These are phyloP conservation scores for Strobilomyces echinocephalus DNA, from an alignment of 768 basidiomycete species.

Conservation along the genomic window DNA sequence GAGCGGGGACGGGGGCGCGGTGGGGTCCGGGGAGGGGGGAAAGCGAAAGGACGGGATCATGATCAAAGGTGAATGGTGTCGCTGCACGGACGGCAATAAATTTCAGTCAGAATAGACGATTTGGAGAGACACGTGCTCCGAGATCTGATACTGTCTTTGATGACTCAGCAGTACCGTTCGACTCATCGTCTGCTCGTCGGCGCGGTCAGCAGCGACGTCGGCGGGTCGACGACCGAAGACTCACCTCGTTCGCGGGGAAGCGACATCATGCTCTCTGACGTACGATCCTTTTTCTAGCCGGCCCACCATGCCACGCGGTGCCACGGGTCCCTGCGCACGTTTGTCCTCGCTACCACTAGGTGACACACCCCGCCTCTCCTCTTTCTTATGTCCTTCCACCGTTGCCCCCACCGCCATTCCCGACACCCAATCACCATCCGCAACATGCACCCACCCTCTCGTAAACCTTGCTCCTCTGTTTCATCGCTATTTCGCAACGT, in stretches of 20 bases:
- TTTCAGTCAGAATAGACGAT: slow-evolving; percentile 26
- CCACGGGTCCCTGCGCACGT: slow-evolving; percentile 35
- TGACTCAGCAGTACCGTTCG: slow-evolving; percentile 28
- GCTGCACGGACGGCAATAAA: slow-evolving; percentile 7
- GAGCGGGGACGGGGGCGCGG: slow-evolving; percentile 1
- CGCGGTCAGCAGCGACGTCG: slow-evolving; percentile 11
- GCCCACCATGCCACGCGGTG: slow-evolving; percentile 25
- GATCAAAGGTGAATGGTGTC: not conserved
- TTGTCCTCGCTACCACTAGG: slow-evolving; percentile 24
- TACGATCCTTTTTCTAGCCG: slow-evolving; percentile 25
- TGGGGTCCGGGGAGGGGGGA: slow-evolving; percentile 3
- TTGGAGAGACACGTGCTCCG: slow-evolving; percentile 33
- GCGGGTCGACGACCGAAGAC: not conserved
- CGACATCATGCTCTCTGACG: slow-evolving; percentile 6
- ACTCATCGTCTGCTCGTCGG: slow-evolving; percentile 1
- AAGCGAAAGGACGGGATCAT: not conserved
- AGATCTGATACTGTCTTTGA: slow-evolving; percentile 18
- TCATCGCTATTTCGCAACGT: slow-evolving; percentile 16
- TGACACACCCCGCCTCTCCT: not conserved
- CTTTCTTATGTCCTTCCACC: slow-evolving; percentile 3
- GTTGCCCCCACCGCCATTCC: slow-evolving; percentile 12
- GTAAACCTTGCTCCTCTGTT: slow-evolving; percentile 15
- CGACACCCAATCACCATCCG: slow-evolving; percentile 20
- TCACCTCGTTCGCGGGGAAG: slow-evolving; percentile 20
- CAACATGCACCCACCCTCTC: slow-evolving; percentile 23